A percentile compares a stretch with the other conserved stretches of the same genome.
Evolutionary conservation across 2,329 filamentous ascomycete species (phyloP).

Genomic region (Sphaerostilbella broomeana): DNA sequence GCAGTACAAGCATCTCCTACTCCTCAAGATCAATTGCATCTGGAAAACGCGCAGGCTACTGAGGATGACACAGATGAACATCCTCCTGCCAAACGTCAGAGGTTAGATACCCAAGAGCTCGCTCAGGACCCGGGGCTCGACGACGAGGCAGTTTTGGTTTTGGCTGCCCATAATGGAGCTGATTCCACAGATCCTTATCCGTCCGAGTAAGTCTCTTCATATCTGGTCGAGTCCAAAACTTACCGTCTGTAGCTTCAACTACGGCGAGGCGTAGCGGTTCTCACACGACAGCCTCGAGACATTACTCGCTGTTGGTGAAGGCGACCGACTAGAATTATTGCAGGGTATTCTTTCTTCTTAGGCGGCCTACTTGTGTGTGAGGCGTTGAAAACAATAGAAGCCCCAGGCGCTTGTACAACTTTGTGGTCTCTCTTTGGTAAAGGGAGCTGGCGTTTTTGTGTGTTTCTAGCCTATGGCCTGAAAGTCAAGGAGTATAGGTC

Average conservation of each 20-base stretch:
- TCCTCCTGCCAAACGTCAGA: conserved; percentile 33
- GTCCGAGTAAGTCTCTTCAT: conserved; percentile 33
- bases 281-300: too few species aligned
- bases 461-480: neutral
- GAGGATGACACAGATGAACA: conserved; percentile 29
- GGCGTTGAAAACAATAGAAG: too few species aligned
- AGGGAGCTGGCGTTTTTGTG: neutral
- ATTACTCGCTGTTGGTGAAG: too few species aligned
- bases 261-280: conserved; percentile 36
- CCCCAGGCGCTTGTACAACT: too few species aligned
- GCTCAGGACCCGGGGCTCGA: conserved; percentile 19
- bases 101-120: conserved; percentile 26
- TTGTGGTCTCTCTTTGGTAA: neutral
- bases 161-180: conserved; percentile 38
- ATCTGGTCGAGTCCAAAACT: neutral
- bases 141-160: conserved; percentile 42
- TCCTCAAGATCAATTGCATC: conserved; percentile 11
- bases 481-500: neutral
- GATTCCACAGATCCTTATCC: conserved; percentile 33
- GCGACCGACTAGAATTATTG: too few species aligned
- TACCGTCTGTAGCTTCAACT: conserved; percentile 29
- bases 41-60: conserved; percentile 14
- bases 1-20: conserved; percentile 6
- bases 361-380: too few species aligned
- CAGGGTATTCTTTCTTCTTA: too few species aligned